These are phyloP conservation scores for Aspergillus nomiae DNA, from an alignment of 2,329 filamentous ascomycete species.

Conservation along the genomic window DNA sequence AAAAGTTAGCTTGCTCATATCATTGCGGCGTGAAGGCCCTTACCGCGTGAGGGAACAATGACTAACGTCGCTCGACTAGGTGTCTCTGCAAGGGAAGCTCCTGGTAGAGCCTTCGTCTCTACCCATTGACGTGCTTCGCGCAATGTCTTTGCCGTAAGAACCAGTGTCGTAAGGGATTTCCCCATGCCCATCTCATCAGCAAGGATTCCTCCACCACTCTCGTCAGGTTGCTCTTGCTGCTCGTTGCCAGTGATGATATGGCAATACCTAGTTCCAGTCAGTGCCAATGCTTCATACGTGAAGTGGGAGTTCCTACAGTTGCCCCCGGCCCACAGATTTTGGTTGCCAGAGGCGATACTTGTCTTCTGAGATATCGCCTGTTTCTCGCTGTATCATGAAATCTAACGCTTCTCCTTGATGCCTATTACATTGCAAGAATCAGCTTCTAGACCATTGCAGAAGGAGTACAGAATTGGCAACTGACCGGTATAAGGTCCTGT, in stretches of 20 bases:
- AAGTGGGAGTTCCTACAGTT: not conserved
- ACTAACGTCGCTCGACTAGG: conserved; percentile 26
- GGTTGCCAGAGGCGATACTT: not conserved
- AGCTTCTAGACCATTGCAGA: not conserved
- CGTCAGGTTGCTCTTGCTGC: conserved; percentile 1
- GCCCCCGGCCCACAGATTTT: not conserved
- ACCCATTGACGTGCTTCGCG: conserved; percentile 28
- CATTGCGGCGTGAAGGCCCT: not conserved
- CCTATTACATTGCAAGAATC: not conserved
- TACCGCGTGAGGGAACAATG: conserved; percentile 11
- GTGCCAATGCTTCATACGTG: not conserved
- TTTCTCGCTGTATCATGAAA: not conserved
- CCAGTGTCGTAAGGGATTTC: conserved; percentile 56
- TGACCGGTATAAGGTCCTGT: not conserved
- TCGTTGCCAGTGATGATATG: conserved; percentile 5
- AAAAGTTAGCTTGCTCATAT: not conserved
- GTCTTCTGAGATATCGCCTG: not conserved
- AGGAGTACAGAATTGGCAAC: not conserved
- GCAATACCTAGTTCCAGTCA: not conserved
- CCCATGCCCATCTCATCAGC: conserved; percentile 66
- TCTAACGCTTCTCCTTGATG: not conserved
- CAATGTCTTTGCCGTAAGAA: conserved; percentile 49
- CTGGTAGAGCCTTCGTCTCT: not conserved
- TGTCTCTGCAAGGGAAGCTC: not conserved
- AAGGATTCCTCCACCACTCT: conserved; percentile 50